Evolutionary conservation across 495 filamentous ascomycete species (phyloP), one percentile per base, ranked within the genome.

Genomic region (Penicillium antarcticum): DNA sequence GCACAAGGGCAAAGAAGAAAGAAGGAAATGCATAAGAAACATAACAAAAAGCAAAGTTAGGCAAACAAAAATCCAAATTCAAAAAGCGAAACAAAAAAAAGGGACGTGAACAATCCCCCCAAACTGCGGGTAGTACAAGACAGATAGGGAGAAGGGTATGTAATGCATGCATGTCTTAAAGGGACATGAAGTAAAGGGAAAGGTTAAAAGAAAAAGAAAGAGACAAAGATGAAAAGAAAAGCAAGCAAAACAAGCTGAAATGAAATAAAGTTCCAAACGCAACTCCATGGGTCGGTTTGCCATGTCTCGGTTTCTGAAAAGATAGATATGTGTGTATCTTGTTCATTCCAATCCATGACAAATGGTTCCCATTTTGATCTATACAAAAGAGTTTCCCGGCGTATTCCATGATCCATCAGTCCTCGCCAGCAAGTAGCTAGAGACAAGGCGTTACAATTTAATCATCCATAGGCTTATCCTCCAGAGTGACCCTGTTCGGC

Each of bases 381-480:
- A 53, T 57, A 53, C 44, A 60, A 51, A 29, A 29, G 26, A 36
- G n/a, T 23, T 34, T 18, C 29, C 37, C 26, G 9, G 26, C 26
- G 26, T 29, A 29, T 29, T 44, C 19, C 26, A 23, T 32, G 39
- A 39, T 39, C 40, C 48, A 19, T 23, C 13, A 34, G 14, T 31
- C 13, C 14, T 51, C 43, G 13, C 26, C 26, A 29, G 26, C 26
- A 29, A 7, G 8, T 29, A 10, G 5, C 21, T 23, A 23, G 21
- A 23, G 42, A 5, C 44, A 45, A 14, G 24, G 43, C 11, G 42
- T 37, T 17, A 21, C 38, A 18, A 32, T 37, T 67, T 57, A 91
- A 69, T 94, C 87, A 67, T 92, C 87, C 88, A 92, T 91, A 12
- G 90, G 87, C 68, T 80, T 83, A 63, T 96, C 91, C 50, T 84